These are phyloP conservation scores for Aureobasidium mangrovei DNA, from an alignment of 2,329 filamentous ascomycete genomes.

Conservation along the genomic window DNA sequence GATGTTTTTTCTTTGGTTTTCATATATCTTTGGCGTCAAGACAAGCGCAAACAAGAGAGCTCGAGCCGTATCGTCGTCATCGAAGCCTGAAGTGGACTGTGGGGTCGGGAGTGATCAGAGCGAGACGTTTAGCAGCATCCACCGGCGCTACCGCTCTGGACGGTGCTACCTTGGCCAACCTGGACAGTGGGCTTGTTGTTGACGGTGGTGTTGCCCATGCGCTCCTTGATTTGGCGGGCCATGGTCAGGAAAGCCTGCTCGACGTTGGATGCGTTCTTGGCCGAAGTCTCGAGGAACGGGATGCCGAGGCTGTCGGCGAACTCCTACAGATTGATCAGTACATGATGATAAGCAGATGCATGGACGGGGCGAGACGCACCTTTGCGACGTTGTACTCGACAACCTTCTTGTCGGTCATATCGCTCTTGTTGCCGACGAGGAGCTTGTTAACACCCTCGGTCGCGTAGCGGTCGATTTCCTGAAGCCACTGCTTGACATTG, in stretches of 20 bases:
- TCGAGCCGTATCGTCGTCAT: background rate
- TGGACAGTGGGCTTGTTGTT: conserved; percentile 99
- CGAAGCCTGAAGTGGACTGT: background rate
- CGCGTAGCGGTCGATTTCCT: conserved; percentile 98
- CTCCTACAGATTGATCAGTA: conserved; percentile 52
- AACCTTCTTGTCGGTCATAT: conserved; percentile 99
- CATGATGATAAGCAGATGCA: background rate
- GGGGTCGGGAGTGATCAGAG: background rate
- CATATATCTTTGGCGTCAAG: background rate
- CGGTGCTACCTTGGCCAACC: conserved; percentile 88
- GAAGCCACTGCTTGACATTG: conserved; percentile 99
- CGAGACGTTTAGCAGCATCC: conserved; percentile 70
- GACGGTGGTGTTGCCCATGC: conserved; percentile 94
- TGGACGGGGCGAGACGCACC: conserved; percentile 49
- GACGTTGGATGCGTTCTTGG: conserved; percentile 99
- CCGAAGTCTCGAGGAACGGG: conserved; percentile 98
- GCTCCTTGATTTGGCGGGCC: conserved; percentile 99
- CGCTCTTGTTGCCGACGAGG: conserved; percentile 98
- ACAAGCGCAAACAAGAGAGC: background rate
- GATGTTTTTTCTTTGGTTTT: background rate
- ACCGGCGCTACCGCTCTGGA: conserved; percentile 75
- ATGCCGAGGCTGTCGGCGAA: conserved; percentile 98
- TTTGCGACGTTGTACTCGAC: conserved; percentile 99
- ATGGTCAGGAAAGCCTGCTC: conserved; percentile 99
- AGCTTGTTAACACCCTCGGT: conserved; percentile 99